phyloP scores from a whole-genome alignment of 2,329 filamentous ascomycete species.

The Macrophomina pseudophaseolina region DNA sequence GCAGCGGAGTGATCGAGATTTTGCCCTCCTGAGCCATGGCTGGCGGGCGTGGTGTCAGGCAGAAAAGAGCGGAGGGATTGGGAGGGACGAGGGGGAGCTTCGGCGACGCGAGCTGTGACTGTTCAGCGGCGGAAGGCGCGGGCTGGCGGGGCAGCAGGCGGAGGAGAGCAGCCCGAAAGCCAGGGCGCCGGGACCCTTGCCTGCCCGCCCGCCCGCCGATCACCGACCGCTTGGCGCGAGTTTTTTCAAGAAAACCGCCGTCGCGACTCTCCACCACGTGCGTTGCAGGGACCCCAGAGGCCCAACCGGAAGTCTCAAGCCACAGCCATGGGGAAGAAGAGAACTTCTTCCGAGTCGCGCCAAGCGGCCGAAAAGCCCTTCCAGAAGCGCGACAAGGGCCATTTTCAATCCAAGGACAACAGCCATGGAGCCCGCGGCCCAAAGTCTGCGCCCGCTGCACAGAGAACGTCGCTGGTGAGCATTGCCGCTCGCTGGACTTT shows the following conservation, averaged over 20 bases:
- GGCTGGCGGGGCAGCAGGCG: constrained; percentile 21
- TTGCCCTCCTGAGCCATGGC: constrained; percentile 36
- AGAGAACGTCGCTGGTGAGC: constrained; percentile 41
- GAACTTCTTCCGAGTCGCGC: constrained; percentile 39
- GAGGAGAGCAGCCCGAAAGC: not conserved
- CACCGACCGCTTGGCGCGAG: constrained; percentile 22
- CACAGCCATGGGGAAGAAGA: constrained; percentile 42
- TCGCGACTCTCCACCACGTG: constrained; percentile 10
- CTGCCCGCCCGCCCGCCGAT: constrained; percentile 1
- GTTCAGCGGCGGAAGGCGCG: constrained; percentile 11
- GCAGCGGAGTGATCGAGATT: constrained; percentile 69
- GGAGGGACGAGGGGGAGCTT: not conserved
- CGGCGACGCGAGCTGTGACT: not conserved
- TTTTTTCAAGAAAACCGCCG: constrained; percentile 21
- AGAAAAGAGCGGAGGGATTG: not conserved
- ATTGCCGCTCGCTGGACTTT: not conserved
- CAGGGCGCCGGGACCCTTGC: not conserved
- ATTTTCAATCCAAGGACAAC: not conserved
- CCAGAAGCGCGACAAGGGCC: constrained; percentile 30
- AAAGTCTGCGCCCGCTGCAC: constrained; percentile 45
- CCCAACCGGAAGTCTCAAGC: not conserved
- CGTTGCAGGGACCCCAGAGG: constrained; percentile 3
- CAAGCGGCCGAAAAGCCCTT: constrained; percentile 25
- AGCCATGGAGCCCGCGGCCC: constrained; percentile 38
- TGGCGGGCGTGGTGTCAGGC: constrained; percentile 26